Evolutionary conservation across 169 alveolate genomes (phyloP).

Genomic region (Plasmodium malariae): DNA sequence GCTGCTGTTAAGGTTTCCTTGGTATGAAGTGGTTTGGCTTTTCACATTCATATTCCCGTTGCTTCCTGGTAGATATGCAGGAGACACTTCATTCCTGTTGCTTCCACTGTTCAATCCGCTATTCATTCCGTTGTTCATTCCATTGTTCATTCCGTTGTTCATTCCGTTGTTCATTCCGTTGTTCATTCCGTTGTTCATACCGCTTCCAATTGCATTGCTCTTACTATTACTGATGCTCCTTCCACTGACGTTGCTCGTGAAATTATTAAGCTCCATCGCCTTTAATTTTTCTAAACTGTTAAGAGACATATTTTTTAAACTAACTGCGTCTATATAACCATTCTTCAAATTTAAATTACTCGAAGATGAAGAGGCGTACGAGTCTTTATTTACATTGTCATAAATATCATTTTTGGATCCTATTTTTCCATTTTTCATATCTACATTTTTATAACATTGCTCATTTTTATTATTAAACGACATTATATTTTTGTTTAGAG

Average conservation of each 20-base stretch:
- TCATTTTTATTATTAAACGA: constrained; percentile 24
- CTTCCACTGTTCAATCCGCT: not conserved
- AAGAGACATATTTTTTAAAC: constrained; percentile 1
- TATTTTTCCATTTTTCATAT: constrained; percentile 31
- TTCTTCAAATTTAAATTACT: constrained; percentile 26
- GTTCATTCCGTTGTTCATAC: not conserved
- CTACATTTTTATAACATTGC: constrained; percentile 13
- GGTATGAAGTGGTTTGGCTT: not conserved
- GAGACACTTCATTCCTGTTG: not conserved
- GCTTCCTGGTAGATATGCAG: too few relatives aligned
- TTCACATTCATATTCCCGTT: not conserved
- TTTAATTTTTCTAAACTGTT: constrained; percentile 26
- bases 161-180: not conserved
- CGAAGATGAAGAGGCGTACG: constrained; percentile 22
- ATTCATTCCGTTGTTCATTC: not conserved
- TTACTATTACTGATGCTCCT: constrained; percentile 8
- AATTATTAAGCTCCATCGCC: constrained; percentile 9
- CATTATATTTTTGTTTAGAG: constrained; percentile 27
- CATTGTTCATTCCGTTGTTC: constrained; percentile 1
- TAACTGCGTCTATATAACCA: constrained; percentile 11
- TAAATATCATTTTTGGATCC: constrained; percentile 19
- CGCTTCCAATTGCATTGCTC: not conserved
- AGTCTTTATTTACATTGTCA: constrained; percentile 32
- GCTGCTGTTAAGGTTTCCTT: too few relatives aligned
- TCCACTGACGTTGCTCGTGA: not conserved